phyloP scores from a whole-genome alignment of 1,139 yeast species.

The Yamadazyma pseudoaaseri region DNA sequence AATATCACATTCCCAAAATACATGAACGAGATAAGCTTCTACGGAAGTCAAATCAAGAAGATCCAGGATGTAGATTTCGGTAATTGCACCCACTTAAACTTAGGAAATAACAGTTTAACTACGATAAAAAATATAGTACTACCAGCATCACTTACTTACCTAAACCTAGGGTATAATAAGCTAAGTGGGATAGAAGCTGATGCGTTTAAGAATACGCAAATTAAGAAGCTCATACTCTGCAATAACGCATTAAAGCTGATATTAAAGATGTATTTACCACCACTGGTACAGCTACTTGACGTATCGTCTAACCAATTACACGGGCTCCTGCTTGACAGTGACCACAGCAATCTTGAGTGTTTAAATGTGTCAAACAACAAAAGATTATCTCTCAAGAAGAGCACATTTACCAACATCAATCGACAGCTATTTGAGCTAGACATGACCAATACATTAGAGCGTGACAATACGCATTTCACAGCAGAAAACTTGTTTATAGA shows the following conservation, averaged over 20 bases:
- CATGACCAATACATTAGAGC: constrained; percentile 16
- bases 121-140: constrained; percentile 6
- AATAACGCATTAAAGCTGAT: constrained; percentile 5
- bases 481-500: constrained; percentile 18
- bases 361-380: not conserved
- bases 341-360: not conserved
- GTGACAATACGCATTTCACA: not conserved
- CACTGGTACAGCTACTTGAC: not conserved
- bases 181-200: constrained; percentile 6
- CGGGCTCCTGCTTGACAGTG: not conserved
- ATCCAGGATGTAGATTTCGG: constrained; percentile 17
- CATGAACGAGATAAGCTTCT: constrained; percentile 13
- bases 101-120: constrained; percentile 17
- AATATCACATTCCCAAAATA: constrained; percentile 2
- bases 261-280: not conserved
- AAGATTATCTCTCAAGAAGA: not conserved
- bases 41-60: constrained; percentile 19
- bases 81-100: constrained; percentile 10
- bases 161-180: constrained; percentile 13
- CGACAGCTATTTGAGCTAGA: constrained; percentile 21
- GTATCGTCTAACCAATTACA: constrained; percentile 1
- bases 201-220: constrained; percentile 1
- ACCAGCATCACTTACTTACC: constrained; percentile 12
- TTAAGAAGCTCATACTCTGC: constrained; percentile 5
- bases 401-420: not conserved